Base-by-base conservation (phyloP, 257 asterid species). In the Rehmannia glutinosa region DNA sequence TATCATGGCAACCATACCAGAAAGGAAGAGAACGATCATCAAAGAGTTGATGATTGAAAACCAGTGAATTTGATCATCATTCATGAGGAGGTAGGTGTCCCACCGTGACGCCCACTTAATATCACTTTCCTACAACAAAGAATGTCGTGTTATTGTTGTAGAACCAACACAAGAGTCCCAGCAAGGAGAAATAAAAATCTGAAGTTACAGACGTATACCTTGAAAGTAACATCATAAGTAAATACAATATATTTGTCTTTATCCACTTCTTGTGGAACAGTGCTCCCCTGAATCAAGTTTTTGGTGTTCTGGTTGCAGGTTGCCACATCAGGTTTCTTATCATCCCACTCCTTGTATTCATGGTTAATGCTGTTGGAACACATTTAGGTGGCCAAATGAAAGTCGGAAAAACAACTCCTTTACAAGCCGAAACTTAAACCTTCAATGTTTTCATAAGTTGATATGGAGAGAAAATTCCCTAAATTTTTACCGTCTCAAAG, bases 1-100 rank as follows among this genome's bases (percentile, higher is more conserved):
- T 74, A 90, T 90, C 96, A 90, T 90, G 74, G 97, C 97, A 68
- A 90, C 94, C 97, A 87, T 90, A 49, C 97, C 97, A 41, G 97
- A 90, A 52, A 90, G 90, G 86, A 90, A 90, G 68, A 90, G 95
- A 73, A 90, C 97, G 42, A 90, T 90, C 97, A 90, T 87, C 79
- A 90, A 75, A 15, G 97, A 90, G 77, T 90, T 90, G 66, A 90
- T 90, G 82, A 90, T 90, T 59, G 97, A 90, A 71, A 90, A 90
- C 97, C 97, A 90, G 80, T 90, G 97, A 52, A 90, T 90, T 73
- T 86, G 97, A 78, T 90, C 97, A 43, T 90, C 96, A 46, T 90
- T 90, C 97, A 90, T 90, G 63, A 90, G 91, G 76, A 90, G 96
- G 73, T 90, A 90, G 13, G 97, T 87, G 73, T 90, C 97, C 97